These are phyloP conservation scores for Colletotrichum graminicola DNA, from an alignment of 2,329 filamentous ascomycete genomes.

Conservation along the genomic window DNA sequence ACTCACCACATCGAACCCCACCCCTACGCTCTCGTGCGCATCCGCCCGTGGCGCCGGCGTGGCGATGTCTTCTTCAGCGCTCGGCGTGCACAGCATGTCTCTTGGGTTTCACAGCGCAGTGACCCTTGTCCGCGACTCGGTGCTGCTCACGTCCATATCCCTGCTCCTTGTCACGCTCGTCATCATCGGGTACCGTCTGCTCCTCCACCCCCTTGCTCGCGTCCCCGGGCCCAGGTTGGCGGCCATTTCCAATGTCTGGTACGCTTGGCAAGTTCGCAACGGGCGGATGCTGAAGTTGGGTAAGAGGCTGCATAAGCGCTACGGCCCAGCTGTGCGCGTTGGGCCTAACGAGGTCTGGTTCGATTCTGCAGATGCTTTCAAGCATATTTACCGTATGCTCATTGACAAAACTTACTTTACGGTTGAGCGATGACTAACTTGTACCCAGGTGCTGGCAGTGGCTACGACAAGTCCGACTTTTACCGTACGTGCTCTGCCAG, in stretches of 20 bases:
- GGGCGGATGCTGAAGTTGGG: conserved; percentile 58
- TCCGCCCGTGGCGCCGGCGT: conserved; percentile 21
- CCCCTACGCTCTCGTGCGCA: not conserved
- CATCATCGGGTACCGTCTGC: conserved; percentile 53
- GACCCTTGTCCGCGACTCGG: not conserved
- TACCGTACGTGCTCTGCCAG: conserved; percentile 53
- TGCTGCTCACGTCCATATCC: conserved; percentile 2
- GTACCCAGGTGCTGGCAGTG: conserved; percentile 57
- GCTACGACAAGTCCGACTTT: conserved; percentile 65
- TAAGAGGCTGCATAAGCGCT: conserved; percentile 58
- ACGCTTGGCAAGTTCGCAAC: conserved; percentile 59
- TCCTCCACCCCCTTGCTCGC: conserved; percentile 58
- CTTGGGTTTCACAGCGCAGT: conserved; percentile 11
- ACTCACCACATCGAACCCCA: not conserved
- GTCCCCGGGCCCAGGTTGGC: conserved; percentile 62
- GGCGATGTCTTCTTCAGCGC: conserved; percentile 33
- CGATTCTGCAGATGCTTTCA: conserved; percentile 60
- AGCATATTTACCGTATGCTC: conserved; percentile 60
- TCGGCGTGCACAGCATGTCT: conserved; percentile 20
- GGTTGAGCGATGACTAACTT: not conserved
- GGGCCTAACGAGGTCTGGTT: conserved; percentile 68
- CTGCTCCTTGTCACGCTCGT: not conserved
- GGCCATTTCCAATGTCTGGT: conserved; percentile 62
- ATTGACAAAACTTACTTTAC: too few species aligned
- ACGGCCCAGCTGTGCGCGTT: conserved; percentile 65